A percentile compares a stretch with the other conserved stretches of the same genome.
Conservation (phyloP, 441 rosid genomes). For the Metrosideros polymorpha region DNA sequence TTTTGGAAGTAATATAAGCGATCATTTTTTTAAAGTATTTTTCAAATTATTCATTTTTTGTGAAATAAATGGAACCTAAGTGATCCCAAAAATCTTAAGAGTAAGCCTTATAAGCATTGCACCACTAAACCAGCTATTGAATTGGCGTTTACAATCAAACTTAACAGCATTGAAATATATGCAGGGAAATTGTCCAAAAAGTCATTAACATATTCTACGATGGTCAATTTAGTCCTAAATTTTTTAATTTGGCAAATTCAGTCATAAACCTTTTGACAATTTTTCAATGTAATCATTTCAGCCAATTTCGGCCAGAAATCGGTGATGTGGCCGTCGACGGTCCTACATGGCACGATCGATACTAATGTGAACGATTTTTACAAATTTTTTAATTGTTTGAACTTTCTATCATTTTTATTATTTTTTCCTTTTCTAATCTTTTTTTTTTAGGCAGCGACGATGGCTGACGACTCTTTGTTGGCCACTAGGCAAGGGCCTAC, state of each 20-base stretch:
- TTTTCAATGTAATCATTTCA: neutral
- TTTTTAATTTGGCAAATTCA: neutral
- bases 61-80: no score
- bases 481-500: neutral
- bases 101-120: neutral
- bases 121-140: neutral
- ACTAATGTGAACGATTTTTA: fast-evolving
- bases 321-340: fast-evolving
- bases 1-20: no score
- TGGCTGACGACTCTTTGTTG: neutral
- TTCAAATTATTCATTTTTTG: no score
- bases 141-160: neutral
- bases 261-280: fast-evolving
- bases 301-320: fast-evolving
- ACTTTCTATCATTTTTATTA: neutral
- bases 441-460: no score
- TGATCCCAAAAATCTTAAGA: neutral
- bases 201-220: neutral
- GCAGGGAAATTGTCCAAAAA: fast-evolving
- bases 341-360: neutral
- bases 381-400: neutral
- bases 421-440: neutral
- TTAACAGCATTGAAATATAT: neutral
- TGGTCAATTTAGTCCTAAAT: fast-evolving
- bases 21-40: no score